phyloP scores from a whole-genome alignment of 768 basidiomycete species.

The Pulveroboletus sp. region DNA sequence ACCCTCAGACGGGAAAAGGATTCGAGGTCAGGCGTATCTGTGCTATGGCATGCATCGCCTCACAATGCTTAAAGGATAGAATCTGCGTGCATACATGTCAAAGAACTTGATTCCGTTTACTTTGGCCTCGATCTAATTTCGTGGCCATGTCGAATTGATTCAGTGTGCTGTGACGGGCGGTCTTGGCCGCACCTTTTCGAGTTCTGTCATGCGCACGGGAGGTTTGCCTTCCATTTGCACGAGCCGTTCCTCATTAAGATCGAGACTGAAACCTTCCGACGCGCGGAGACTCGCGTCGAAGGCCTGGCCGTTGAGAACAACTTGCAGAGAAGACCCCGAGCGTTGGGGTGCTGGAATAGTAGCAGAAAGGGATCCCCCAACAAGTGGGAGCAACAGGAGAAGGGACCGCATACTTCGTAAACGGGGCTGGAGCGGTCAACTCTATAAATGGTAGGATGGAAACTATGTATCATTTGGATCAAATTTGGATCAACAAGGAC shows the following conservation, averaged over 20 bases:
- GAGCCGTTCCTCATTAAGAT: constrained; percentile 68
- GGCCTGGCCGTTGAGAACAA: constrained; percentile 26
- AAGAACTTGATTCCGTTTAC: constrained; percentile 78
- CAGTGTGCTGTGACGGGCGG: no score
- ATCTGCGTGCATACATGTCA: constrained; percentile 59
- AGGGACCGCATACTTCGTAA: constrained; percentile 16
- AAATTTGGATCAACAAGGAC: constrained; percentile 4
- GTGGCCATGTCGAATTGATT: neutral
- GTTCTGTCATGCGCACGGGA: constrained; percentile 80
- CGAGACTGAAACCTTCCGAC: constrained; percentile 56
- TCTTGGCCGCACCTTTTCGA: constrained; percentile 64
- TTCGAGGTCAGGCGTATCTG: constrained; percentile 67
- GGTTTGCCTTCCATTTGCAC: constrained; percentile 68
- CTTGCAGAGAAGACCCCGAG: constrained; percentile 12
- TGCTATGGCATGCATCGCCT: constrained; percentile 41
- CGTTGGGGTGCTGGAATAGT: constrained; percentile 9
- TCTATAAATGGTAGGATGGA: no score
- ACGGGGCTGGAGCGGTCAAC: no score
- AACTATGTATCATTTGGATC: neutral
- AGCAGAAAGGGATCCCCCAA: constrained; percentile 20
- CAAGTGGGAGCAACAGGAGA: constrained; percentile 17
- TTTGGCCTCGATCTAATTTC: constrained; percentile 65
- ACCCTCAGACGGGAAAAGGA: constrained; percentile 35
- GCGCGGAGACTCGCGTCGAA: constrained; percentile 20
- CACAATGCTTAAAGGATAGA: neutral